These are phyloP conservation scores for Epichloe bromicola DNA, from an alignment of 2,329 filamentous ascomycete species.

Conservation along the genomic window DNA sequence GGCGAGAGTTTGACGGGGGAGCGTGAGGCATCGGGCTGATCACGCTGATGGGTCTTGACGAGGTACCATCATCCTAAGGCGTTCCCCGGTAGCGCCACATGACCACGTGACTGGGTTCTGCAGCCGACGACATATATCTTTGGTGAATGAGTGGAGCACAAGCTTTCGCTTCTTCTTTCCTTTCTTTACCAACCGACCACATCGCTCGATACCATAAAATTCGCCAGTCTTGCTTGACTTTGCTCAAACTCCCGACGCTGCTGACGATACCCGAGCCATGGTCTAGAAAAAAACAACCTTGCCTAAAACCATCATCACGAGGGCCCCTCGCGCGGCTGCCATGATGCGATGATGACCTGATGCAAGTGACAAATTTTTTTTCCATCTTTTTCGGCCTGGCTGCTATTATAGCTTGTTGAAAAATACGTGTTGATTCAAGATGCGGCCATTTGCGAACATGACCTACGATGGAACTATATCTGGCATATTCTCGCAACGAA, in stretches of 20 bases:
- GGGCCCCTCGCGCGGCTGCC: slow-evolving; percentile 50
- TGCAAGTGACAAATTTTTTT: slow-evolving; percentile 40
- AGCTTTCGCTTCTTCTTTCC: slow-evolving; percentile 6
- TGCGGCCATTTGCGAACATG: too few species aligned
- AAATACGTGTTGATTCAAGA: too few species aligned
- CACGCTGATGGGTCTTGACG: slow-evolving; percentile 33
- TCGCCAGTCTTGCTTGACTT: slow-evolving; percentile 23
- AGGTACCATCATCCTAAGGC: slow-evolving; percentile 4
- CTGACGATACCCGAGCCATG: slow-evolving; percentile 40
- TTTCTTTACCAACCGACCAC: slow-evolving; percentile 27
- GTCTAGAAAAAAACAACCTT: slow-evolving; percentile 48
- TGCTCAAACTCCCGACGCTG: slow-evolving; percentile 19
- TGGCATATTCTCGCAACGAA: background rate
- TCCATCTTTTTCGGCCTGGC: background rate
- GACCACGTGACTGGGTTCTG: background rate
- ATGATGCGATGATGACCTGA: slow-evolving; percentile 59
- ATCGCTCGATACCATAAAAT: slow-evolving; percentile 22
- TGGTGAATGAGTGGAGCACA: background rate
- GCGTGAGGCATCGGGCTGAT: slow-evolving; percentile 55
- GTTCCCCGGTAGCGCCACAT: background rate
- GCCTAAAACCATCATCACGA: slow-evolving; percentile 58
- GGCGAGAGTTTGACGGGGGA: slow-evolving; percentile 44
- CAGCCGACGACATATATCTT: background rate
- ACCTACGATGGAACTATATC: background rate
- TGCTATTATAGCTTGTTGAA: background rate